These are phyloP conservation scores for Leptographium lundbergii DNA, from an alignment of 2,329 filamentous ascomycete species.

Conservation along the genomic window DNA sequence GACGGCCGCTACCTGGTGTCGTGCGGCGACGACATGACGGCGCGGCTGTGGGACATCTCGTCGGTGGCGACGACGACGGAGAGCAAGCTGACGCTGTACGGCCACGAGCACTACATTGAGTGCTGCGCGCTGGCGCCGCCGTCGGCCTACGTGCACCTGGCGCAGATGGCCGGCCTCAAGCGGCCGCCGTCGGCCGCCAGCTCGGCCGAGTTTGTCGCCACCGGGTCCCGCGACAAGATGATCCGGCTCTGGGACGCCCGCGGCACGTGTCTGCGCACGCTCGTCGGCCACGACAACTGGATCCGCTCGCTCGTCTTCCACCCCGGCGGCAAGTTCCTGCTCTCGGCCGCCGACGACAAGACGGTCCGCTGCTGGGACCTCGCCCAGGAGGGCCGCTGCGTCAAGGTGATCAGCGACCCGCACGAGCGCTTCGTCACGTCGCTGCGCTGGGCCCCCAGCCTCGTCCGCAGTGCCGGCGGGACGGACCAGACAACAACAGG, in stretches of 20 bases:
- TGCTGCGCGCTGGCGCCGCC: constrained; percentile 81
- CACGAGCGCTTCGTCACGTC: constrained; percentile 80
- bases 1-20: constrained; percentile 78
- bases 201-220: constrained; percentile 78
- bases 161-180: constrained; percentile 67
- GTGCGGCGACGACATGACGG: constrained; percentile 69
- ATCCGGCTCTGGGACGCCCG: constrained; percentile 83
- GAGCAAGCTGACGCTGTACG: constrained; percentile 65
- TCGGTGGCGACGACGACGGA: constrained; percentile 41
- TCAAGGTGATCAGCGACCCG: constrained; percentile 64
- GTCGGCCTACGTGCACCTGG: constrained; percentile 63
- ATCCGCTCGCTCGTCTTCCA: constrained; percentile 78
- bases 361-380: constrained; percentile 91
- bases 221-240: constrained; percentile 78
- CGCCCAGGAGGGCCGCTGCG: constrained; percentile 77
- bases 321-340: constrained; percentile 78
- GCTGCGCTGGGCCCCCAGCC: constrained; percentile 67
- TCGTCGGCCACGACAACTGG: constrained; percentile 91
- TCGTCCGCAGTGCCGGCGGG: background rate
- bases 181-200: constrained; percentile 63
- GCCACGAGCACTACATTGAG: constrained; percentile 76
- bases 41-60: constrained; percentile 74
- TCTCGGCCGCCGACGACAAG: constrained; percentile 82
- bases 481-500: background rate
- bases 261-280: constrained; percentile 71